A percentile compares a stretch with the other conserved stretches of the same genome.
Conservation (phyloP, 768 basidiomycete species). For the Multifurca ochricompacta region DNA sequence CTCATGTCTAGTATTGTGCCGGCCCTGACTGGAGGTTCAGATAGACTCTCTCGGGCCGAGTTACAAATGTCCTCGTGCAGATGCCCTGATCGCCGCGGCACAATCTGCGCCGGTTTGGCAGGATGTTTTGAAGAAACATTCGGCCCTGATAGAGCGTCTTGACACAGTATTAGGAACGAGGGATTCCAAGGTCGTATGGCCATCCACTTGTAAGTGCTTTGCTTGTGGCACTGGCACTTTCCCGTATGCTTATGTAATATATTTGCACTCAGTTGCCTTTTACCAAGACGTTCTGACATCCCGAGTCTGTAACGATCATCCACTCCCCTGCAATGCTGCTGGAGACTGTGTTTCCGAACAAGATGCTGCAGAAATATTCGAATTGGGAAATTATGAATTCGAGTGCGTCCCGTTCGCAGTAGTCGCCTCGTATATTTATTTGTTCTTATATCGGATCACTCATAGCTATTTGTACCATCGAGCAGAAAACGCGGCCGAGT, state of each 20-base stretch:
- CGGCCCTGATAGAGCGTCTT: conserved; percentile 30
- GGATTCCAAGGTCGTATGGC: conserved; percentile 31
- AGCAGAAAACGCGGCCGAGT: conserved; percentile 35
- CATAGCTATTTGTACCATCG: conserved; percentile 42
- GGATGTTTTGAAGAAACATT: conserved; percentile 34
- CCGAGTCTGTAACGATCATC: conserved; percentile 36
- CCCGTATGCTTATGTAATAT: neutral
- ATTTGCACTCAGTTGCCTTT: conserved; percentile 41
- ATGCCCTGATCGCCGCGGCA: conserved; percentile 31
- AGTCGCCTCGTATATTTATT: neutral
- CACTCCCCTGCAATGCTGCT: conserved; percentile 37
- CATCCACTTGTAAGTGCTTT: conserved; percentile 36
- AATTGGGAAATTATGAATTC: conserved; percentile 31
- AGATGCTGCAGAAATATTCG: conserved; percentile 30
- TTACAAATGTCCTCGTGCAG: conserved; percentile 37
- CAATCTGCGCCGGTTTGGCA: conserved; percentile 40
- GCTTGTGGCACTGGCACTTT: neutral
- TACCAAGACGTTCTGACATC: conserved; percentile 43
- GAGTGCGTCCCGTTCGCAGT: conserved; percentile 24
- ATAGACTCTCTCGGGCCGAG: conserved; percentile 39
- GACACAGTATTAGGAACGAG: conserved; percentile 34
- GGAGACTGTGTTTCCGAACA: conserved; percentile 36
- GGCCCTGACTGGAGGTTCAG: conserved; percentile 21
- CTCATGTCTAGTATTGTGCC: neutral
- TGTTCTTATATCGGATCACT: neutral